phyloP scores from a whole-genome alignment of 2,329 filamentous ascomycete genomes.

The Colletotrichum liaoningense region DNA sequence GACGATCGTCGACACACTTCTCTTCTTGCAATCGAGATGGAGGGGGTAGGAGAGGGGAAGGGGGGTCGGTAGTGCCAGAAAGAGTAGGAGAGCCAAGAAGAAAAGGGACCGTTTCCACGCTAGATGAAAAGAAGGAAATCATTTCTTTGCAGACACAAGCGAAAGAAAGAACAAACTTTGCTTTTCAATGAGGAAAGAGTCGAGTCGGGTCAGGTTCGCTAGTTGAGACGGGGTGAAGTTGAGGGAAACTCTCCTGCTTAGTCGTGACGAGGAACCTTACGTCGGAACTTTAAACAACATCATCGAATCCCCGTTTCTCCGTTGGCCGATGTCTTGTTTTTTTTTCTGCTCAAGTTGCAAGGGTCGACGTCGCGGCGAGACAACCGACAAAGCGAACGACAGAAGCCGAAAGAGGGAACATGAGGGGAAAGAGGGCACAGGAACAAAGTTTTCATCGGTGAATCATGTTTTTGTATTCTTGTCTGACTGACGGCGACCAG shows the following conservation, averaged over 20 bases:
- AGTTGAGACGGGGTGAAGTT: background rate
- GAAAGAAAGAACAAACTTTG: background rate
- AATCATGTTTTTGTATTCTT: slow-evolving; percentile 5
- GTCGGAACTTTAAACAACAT: slow-evolving; percentile 9
- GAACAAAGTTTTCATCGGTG: slow-evolving; percentile 11
- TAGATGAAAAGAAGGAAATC: background rate
- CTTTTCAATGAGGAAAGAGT: background rate
- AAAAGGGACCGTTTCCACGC: background rate
- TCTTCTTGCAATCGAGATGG: background rate
- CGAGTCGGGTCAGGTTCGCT: background rate
- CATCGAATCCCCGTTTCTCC: background rate
- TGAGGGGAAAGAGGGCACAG: background rate
- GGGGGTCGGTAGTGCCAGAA: background rate
- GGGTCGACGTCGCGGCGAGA: background rate
- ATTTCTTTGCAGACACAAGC: background rate
- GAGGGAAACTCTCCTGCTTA: slow-evolving; percentile 24
- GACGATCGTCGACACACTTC: background rate
- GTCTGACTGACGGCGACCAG: background rate
- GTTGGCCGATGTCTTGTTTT: slow-evolving; percentile 3
- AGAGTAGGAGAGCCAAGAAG: background rate
- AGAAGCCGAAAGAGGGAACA: background rate
- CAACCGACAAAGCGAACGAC: slow-evolving; percentile 7
- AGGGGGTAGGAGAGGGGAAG: background rate
- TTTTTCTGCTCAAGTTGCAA: background rate
- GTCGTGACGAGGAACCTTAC: slow-evolving; percentile 4